A percentile compares a stretch with the other conserved stretches of the same genome.
Evolutionary conservation across 768 basidiomycete genomes (phyloP).

Genomic region (Lentinula detonsa): DNA sequence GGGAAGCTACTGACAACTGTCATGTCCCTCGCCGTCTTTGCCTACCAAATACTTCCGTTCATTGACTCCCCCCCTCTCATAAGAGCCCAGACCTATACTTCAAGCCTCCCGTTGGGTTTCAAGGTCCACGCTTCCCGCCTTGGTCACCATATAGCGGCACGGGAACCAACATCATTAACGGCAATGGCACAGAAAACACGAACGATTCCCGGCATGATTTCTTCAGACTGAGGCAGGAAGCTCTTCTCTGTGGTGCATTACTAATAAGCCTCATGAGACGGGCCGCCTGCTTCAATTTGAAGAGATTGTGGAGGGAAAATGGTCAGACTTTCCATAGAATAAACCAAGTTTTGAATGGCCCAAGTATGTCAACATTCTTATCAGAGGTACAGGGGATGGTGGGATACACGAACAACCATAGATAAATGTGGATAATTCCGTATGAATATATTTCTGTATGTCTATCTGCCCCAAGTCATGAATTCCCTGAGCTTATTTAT

Average conservation of each 20-base stretch:
- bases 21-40: not conserved
- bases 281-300: constrained; percentile 53
- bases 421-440: too few relatives aligned
- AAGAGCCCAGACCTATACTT: not conserved
- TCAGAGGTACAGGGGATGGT: not conserved
- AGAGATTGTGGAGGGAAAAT: constrained; percentile 45
- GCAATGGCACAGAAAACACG: not conserved
- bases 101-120: not conserved
- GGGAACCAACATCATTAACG: not conserved
- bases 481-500: too few relatives aligned
- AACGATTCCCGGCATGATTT: constrained; percentile 35
- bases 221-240: constrained; percentile 57
- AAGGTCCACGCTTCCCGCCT: not conserved
- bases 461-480: too few relatives aligned
- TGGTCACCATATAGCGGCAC: not conserved
- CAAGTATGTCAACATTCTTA: not conserved
- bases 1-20: not conserved
- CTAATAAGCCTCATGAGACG: not conserved
- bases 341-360: not conserved
- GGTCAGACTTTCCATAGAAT: not conserved
- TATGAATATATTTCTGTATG: too few relatives aligned
- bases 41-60: not conserved
- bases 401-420: too few relatives aligned
- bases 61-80: not conserved
- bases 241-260: constrained; percentile 4